Conservation (phyloP, 2,329 filamentous ascomycete species). For the Cladosporium colombiae region DNA sequence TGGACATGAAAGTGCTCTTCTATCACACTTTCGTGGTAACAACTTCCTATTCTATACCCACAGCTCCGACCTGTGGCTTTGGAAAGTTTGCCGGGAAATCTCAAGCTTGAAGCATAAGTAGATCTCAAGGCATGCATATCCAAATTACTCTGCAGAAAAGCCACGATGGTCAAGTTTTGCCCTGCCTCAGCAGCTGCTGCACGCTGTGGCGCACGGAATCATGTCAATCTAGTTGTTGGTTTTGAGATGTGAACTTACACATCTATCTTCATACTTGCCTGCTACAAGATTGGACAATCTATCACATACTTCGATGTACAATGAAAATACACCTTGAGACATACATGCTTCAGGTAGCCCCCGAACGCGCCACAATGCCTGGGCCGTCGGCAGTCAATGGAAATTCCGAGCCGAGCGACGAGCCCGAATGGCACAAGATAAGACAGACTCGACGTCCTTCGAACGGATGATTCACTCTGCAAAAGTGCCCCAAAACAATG, state of each 20-base stretch:
- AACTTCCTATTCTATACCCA: background rate
- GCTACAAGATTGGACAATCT: background rate
- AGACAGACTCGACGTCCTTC: background rate
- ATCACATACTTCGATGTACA: background rate
- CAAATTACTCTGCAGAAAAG: background rate
- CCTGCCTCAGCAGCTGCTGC: background rate
- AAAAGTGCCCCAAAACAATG: background rate
- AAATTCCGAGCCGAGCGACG: background rate
- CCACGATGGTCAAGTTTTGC: background rate
- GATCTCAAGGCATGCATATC: background rate
- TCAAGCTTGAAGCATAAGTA: background rate
- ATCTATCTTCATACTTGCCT: background rate
- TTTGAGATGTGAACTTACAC: background rate
- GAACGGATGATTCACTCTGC: background rate
- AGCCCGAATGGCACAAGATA: background rate
- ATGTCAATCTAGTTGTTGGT: background rate
- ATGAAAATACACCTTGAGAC: background rate
- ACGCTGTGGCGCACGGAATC: background rate
- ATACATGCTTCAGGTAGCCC: background rate
- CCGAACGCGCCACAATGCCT: background rate
- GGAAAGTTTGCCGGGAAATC: background rate
- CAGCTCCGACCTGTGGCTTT: background rate
- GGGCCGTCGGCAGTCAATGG: constrained; percentile 42
- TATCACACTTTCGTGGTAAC: background rate
- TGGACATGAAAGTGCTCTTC: background rate